These are phyloP conservation scores for Coemansia sp. DNA, from an alignment of 192 early-diverging fungal species.

Conservation along the genomic window DNA sequence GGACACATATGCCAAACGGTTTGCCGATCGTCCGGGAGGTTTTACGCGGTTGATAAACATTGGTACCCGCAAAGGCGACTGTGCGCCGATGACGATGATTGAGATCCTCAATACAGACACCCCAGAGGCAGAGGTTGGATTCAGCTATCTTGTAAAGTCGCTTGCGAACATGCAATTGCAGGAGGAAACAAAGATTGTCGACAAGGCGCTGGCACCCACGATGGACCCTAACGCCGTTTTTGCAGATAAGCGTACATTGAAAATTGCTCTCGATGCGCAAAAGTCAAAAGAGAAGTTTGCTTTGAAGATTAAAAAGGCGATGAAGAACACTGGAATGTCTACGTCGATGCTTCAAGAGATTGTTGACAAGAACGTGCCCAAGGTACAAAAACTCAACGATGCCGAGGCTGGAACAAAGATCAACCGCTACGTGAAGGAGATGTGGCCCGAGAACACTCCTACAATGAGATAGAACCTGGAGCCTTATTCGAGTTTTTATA, in stretches of 20 bases:
- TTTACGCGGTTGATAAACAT: constrained; percentile 86
- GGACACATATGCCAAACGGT: constrained; percentile 80
- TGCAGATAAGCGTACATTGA: constrained; percentile 36
- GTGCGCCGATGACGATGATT: constrained; percentile 85
- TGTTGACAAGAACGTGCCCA: constrained; percentile 39
- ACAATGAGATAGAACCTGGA: neutral
- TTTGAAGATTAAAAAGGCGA: constrained; percentile 33
- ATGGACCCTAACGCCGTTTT: constrained; percentile 17
- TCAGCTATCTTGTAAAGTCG: constrained; percentile 51
- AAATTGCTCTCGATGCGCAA: constrained; percentile 40
- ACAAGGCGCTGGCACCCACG: constrained; percentile 20
- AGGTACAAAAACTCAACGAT: constrained; percentile 22
- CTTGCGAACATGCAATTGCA: constrained; percentile 47
- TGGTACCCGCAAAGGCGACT: constrained; percentile 77
- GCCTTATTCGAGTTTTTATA: neutral
- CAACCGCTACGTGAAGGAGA: constrained; percentile 39
- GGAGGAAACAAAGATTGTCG: constrained; percentile 40
- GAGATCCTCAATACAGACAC: constrained; percentile 82
- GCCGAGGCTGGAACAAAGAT: constrained; percentile 23
- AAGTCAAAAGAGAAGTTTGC: constrained; percentile 37
- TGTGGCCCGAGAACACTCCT: constrained; percentile 49
- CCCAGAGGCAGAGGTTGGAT: constrained; percentile 68
- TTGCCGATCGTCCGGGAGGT: constrained; percentile 72
- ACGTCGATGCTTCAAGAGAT: constrained; percentile 41
- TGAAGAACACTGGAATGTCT: constrained; percentile 34